Base-by-base conservation (phyloP, 2,329 filamentous ascomycete genomes). In the Bipolaris oryzae region DNA sequence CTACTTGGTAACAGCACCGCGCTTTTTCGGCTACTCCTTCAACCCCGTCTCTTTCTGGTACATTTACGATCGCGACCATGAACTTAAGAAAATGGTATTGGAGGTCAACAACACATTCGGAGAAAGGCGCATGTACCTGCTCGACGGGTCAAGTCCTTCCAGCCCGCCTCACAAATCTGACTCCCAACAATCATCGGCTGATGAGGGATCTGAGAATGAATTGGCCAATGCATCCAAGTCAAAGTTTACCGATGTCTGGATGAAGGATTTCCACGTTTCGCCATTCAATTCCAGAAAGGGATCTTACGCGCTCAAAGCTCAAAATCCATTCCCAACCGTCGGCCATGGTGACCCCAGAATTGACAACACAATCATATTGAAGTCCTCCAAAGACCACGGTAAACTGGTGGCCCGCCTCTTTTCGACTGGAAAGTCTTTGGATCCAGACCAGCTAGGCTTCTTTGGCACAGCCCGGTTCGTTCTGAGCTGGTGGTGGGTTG, bases 21-120 rank as follows among this genome's bases (percentile, higher is more conserved):
- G 82, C 28, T 88, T 91, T 58, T 72, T 90, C 5, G 87, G 87
- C 3, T 90, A 89, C 68, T 84, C 85, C 20, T 91, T 90, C 75
- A 92, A 91, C 64, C 89, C 89, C 0, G 87, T 89, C 2, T 92
- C 89, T 0, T 90, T 92, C 66, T 93, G 89, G 88, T 91, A 92
- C 63, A 81, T 93, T 2, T 92, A 93, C 70, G 83, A 86, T 11
- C 63, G 75, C 0, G 74, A 84, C 7, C 82, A 82, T 55, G 74
- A 81, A 5, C 78, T 92, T 13, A 82, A 80, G 21, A 86, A 86
- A 53, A 86, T 91, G 75, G 80, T 93, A 1, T 70, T 90, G 1
- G 89, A 93, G 71, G 87, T 92, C 43, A 91, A 90, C 74, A 92
- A 92, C 65, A 90, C 88, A 0, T 92, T 91, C 68, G 88, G 85